Conservation (phyloP, 345 rosid species). For the Corchorus olitorius region DNA sequence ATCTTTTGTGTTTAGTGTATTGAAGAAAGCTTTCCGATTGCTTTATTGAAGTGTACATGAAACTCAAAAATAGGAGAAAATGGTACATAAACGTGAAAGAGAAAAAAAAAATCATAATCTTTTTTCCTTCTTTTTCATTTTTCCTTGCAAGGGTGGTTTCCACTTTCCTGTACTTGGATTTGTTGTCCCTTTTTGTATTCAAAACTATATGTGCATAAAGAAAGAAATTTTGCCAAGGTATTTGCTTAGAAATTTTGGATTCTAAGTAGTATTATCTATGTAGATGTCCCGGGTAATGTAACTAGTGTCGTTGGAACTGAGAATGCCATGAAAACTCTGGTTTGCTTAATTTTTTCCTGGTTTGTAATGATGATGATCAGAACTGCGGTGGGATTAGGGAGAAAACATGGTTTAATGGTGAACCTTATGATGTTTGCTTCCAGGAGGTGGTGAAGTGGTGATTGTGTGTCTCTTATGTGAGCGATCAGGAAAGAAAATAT, state of each 20-base stretch:
- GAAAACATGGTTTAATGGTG: no score
- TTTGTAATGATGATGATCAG: no score
- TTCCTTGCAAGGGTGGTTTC: neutral
- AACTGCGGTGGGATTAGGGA: no score
- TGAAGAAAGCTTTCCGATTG: constrained; percentile 46
- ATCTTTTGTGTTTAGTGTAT: constrained; percentile 40
- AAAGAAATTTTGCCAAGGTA: neutral
- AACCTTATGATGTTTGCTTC: no score
- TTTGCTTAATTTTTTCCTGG: no score
- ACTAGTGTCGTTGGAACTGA: no score
- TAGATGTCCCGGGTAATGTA: no score
- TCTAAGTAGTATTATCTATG: no score
- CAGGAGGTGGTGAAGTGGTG: no score
- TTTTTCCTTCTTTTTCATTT: neutral
- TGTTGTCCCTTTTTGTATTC: neutral
- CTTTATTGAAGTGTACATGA: constrained; percentile 25
- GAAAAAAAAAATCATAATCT: neutral
- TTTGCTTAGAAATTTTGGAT: neutral
- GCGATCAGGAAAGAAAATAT: no score
- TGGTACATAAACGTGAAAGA: constrained; percentile 1
- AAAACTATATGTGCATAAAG: neutral
- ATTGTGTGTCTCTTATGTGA: no score
- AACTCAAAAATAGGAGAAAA: neutral
- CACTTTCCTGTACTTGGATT: neutral
- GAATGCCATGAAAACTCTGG: no score